Evolutionary conservation across 83 land plant genomes (phyloP), one percentile per base, ranked within the genome.

Genomic region (Picea abies): DNA sequence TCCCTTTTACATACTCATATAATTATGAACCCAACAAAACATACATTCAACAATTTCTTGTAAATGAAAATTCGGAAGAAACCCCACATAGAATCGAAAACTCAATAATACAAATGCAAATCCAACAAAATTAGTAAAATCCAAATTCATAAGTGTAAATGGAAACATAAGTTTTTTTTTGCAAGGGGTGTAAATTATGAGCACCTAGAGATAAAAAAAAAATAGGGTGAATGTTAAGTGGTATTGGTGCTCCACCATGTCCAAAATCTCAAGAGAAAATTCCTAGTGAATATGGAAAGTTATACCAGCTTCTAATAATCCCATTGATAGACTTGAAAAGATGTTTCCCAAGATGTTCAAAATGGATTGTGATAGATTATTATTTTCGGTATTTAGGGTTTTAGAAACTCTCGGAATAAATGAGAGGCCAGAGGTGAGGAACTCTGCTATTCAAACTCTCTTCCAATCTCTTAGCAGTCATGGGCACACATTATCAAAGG

Each of bases 401-500:
- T 92, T 97, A 58, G 90, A 96, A 80, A 85, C 87, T 11, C 93
- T 97, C 85, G 95, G 92, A 22, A 88, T 93, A 22, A 97, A 97
- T 90, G 97, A 94, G 72, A 94, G 99, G 79, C 99, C 99, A 68
- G 98, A 97, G 97, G 99, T 97, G 88, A 41, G 99, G 79, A 94
- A 94, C 81, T 94, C 99, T 71, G 97, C 99, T 23, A 87, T 96
- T 65, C 84, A 95, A 14, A 97, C 96, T 7, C 90, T 97, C 61
- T 97, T 97, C 84, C 98, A 96, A 80, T 96, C 93, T 79, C 86
- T 97, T 16, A 97, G 98, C 83, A 92, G 94, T 84, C 99, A 97
- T 86, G 99, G 99, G 16, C 94, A 95, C 66, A 91, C 92, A 78
- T 91, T 97, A 62, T 94, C 99, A 75, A 63, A 70, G 32, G 90